phyloP scores from a whole-genome alignment of 495 filamentous ascomycete genomes.

The Aspergillus heteromorphus region DNA sequence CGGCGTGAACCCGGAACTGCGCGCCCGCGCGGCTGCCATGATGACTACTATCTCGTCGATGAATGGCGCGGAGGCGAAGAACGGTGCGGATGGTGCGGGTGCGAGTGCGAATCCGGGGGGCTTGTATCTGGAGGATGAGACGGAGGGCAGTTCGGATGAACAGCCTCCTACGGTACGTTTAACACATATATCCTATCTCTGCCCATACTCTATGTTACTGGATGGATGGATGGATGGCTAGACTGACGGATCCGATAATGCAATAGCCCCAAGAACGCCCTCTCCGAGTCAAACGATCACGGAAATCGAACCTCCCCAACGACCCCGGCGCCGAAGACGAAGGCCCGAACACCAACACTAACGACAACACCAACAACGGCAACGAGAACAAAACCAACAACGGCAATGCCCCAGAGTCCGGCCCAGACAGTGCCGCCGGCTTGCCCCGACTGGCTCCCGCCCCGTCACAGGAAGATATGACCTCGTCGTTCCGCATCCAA shows the following conservation, averaged over 20 bases:
- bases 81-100: conserved; percentile 20
- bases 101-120: no score
- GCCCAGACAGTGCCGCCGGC: conserved; percentile 11
- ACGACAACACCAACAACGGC: conserved; percentile 14
- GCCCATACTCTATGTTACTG: no score
- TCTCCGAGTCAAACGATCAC: conserved; percentile 78
- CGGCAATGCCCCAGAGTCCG: conserved; percentile 12
- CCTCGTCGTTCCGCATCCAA: conserved; percentile 39
- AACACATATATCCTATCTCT: no score
- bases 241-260: not conserved
- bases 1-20: conserved; percentile 31
- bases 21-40: conserved; percentile 30
- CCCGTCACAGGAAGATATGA: conserved; percentile 38
- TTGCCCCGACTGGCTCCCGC: conserved; percentile 37
- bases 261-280: conserved; percentile 83
- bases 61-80: conserved; percentile 20
- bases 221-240: not conserved
- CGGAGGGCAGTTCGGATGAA: conserved; percentile 46
- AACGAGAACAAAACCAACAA: conserved; percentile 4
- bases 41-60: conserved; percentile 24
- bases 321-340: conserved; percentile 19
- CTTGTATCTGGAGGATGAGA: conserved; percentile 39
- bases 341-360: conserved; percentile 18
- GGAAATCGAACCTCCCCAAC: conserved; percentile 33
- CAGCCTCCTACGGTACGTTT: conserved; percentile 41